Evolutionary conservation across 2,329 filamentous ascomycete species (phyloP).

Genomic region (Scleromitrula shiraiana): DNA sequence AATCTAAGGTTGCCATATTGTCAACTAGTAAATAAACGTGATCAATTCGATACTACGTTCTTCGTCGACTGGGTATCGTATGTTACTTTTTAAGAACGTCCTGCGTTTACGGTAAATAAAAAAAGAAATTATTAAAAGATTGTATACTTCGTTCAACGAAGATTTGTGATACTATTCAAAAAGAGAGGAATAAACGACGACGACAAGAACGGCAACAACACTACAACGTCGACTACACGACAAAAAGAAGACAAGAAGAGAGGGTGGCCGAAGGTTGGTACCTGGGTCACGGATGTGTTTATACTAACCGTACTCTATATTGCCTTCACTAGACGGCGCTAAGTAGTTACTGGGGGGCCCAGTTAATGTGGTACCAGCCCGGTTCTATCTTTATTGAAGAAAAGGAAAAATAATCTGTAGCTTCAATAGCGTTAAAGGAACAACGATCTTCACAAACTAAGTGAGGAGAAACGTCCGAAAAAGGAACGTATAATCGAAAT

Average conservation of each 20-base stretch:
- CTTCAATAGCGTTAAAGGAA: slow-evolving; percentile 5
- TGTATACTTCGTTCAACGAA: slow-evolving; percentile 33
- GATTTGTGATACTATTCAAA: slow-evolving; percentile 21
- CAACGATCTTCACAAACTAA: neutral
- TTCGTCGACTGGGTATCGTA: slow-evolving; percentile 14
- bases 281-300: slow-evolving; percentile 6
- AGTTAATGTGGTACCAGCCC: neutral
- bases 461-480: neutral
- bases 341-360: neutral
- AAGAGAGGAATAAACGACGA: slow-evolving; percentile 12
- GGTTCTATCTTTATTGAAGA: slow-evolving; percentile 6
- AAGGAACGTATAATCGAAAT: neutral
- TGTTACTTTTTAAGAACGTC: slow-evolving; percentile 21
- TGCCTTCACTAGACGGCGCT: too few species aligned
- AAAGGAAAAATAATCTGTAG: slow-evolving; percentile 1
- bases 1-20: slow-evolving; percentile 31
- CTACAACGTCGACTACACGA: slow-evolving; percentile 2
- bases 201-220: slow-evolving; percentile 7
- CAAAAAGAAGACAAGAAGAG: slow-evolving; percentile 6
- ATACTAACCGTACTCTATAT: slow-evolving; percentile 3
- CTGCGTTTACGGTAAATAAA: slow-evolving; percentile 21
- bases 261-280: neutral
- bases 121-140: slow-evolving; percentile 28
- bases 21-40: slow-evolving; percentile 14
- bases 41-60: slow-evolving; percentile 16